phyloP scores from a whole-genome alignment of 1,284 basidiomycete species.

The Cryptococcus sp. region DNA sequence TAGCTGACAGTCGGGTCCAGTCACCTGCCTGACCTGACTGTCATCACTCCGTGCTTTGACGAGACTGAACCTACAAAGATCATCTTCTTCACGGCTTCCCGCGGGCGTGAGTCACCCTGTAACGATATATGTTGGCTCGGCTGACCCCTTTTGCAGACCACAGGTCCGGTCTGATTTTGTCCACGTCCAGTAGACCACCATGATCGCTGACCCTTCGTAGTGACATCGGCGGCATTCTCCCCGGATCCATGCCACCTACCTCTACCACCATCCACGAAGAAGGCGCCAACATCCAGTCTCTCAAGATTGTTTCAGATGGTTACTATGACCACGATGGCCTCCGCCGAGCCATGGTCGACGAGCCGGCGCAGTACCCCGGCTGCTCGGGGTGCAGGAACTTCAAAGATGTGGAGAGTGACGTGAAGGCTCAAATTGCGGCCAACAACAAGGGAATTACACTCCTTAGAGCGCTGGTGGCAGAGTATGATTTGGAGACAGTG shows the following conservation, averaged over 20 bases:
- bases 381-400: conserved; percentile 22
- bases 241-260: conserved; percentile 85
- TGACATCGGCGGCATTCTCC: conserved; percentile 46
- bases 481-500: conserved; percentile 81
- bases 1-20: conserved; percentile 1
- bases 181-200: background rate
- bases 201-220: conserved; percentile 21
- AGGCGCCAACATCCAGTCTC: conserved; percentile 78
- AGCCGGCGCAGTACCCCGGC: conserved; percentile 63
- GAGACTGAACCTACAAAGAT: conserved; percentile 27
- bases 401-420: conserved; percentile 72
- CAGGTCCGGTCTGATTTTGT: conserved; percentile 1
- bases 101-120: conserved; percentile 17
- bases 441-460: conserved; percentile 90
- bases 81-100: conserved; percentile 42
- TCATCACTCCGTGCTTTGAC: conserved; percentile 40
- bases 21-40: conserved; percentile 42
- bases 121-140: background rate
- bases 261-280: conserved; percentile 88
- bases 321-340: conserved; percentile 74
- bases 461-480: conserved; percentile 68
- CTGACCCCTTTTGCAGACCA: conserved; percentile 4
- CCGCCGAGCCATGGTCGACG: conserved; percentile 71
- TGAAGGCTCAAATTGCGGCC: conserved; percentile 92
- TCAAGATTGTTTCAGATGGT: conserved; percentile 86